Percentiles rank a stretch among this genome's conserved stretches.
phyloP scores from a whole-genome alignment of 768 basidiomycete genomes.

The Steccherinum ochraceum region DNA sequence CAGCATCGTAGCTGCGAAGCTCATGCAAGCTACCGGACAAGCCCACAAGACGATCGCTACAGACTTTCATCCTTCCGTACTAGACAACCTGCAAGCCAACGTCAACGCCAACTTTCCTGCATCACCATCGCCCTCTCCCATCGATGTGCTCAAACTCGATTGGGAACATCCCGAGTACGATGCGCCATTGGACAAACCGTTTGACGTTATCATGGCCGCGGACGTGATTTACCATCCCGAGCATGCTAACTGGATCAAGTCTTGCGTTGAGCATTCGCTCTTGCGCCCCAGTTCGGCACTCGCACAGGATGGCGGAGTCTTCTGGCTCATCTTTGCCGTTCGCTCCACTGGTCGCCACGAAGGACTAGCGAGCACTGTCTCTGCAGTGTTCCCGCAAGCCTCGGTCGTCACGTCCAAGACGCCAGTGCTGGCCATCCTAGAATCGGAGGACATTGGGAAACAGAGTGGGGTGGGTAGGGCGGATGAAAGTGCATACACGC shows the following conservation, averaged over 20 bases:
- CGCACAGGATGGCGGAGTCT: conserved; percentile 34
- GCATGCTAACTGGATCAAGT: conserved; percentile 65
- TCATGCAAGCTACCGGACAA: conserved; percentile 25
- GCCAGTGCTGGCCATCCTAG: conserved; percentile 39
- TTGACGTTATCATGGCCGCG: conserved; percentile 71
- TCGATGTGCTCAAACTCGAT: conserved; percentile 51
- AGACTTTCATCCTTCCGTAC: conserved; percentile 74
- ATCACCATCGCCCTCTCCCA: conserved; percentile 13
- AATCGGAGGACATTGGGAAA: conserved; percentile 40
- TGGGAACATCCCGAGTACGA: conserved; percentile 48
- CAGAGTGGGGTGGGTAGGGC: conserved; percentile 55
- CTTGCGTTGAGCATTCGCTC: conserved; percentile 51
- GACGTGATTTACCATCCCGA: conserved; percentile 72
- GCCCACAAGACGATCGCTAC: conserved; percentile 50
- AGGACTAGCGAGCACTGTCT: conserved; percentile 51
- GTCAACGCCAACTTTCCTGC: conserved; percentile 43
- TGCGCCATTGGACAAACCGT: conserved; percentile 33
- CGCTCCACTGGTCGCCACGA: conserved; percentile 61
- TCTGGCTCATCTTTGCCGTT: conserved; percentile 70
- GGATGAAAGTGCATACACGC: conserved; percentile 62
- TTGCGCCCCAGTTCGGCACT: conserved; percentile 7
- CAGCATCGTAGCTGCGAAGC: conserved; percentile 58
- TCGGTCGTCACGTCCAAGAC: not conserved
- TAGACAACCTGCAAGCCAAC: conserved; percentile 61
- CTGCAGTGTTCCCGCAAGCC: conserved; percentile 41